Evolutionary conservation across 495 filamentous ascomycete species (phyloP), one percentile per base, ranked within the genome.

Genomic region (Penicillium pulvis): DNA sequence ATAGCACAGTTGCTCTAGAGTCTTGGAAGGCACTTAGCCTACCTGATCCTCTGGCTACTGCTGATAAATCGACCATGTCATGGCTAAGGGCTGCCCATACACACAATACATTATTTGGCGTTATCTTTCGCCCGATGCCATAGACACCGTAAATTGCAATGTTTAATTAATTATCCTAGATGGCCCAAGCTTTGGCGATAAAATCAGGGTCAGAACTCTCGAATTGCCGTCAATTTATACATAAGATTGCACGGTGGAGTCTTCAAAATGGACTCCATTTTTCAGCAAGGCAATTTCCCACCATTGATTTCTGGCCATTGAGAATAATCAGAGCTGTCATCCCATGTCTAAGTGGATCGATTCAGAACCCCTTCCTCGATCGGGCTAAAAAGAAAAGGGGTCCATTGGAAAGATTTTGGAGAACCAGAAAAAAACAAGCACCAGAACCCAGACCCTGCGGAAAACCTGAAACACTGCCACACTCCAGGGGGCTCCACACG

Each of bases 381-480:
- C 16, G 4, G 39, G 16, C 14, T 17, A 17, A 41, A 41, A 23
- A 23, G n/a, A 23, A 41, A 41, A 12, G 39, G 39, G 39, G 39
- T 41, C 39, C 39, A 41, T 10, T 11, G 39, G 39, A 12, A 41
- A 12, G 14, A 41, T 9, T 14, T 4, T 17, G 5, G 6, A 17
- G 16, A 41, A 41, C 9, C 10, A 41, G 14, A 41, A 41, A 41
- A 41, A 41, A 17, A 17, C 39, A 41, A 17, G 39, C 39, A 17
- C 6, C 4, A 14, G 39, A 14, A 36, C 9, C 9, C 20, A 56
- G 51, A 54, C 51, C 51, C 51, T 54, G 36, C 2, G 23, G 12
- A 56, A 55, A 58, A 60, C 54, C 55, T 64, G 62, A 64, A 64
- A 64, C 62, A 33, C 14, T 41, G 39, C 39, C 39, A 41, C 39